phyloP scores from a whole-genome alignment of 2,329 filamentous ascomycete species.

The Colletotrichum neosansevieriae region DNA sequence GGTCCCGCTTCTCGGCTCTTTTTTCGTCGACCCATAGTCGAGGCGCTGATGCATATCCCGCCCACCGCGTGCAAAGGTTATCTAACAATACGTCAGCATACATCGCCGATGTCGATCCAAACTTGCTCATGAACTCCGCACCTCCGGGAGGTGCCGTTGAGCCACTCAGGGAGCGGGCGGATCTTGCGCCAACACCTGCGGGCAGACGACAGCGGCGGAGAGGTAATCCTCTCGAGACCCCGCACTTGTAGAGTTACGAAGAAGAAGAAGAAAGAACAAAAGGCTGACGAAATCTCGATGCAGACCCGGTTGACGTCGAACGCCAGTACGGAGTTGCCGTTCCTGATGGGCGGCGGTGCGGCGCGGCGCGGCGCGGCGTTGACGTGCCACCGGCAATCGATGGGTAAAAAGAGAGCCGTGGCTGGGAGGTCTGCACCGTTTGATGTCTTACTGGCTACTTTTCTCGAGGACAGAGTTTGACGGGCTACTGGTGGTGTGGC shows the following conservation, averaged over 20 bases:
- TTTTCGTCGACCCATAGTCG: background rate
- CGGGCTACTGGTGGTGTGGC: too few relatives aligned
- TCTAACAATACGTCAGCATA: too few relatives aligned
- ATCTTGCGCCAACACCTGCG: background rate
- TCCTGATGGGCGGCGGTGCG: slow-evolving; percentile 15
- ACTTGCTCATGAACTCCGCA: background rate
- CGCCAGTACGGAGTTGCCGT: slow-evolving; percentile 31
- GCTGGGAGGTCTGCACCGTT: slow-evolving; percentile 37
- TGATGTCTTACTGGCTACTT: slow-evolving; percentile 16
- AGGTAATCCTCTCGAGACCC: background rate
- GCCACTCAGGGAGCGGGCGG: background rate
- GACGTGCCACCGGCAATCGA: slow-evolving; percentile 29
- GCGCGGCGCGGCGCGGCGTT: slow-evolving; percentile 17
- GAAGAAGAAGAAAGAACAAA: background rate
- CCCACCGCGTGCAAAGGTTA: background rate
- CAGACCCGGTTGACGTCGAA: slow-evolving; percentile 32
- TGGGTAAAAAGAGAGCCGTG: slow-evolving; percentile 31
- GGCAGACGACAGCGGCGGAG: background rate
- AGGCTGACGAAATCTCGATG: background rate
- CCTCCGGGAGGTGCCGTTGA: background rate
- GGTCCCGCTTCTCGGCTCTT: slow-evolving; percentile 13
- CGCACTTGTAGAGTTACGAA: too few relatives aligned
- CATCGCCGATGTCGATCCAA: too few relatives aligned
- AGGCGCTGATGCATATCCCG: background rate
- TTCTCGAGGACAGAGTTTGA: background rate